Conservation (phyloP, 2,329 filamentous ascomycete genomes). For the Pestalotiopsis sp. region DNA sequence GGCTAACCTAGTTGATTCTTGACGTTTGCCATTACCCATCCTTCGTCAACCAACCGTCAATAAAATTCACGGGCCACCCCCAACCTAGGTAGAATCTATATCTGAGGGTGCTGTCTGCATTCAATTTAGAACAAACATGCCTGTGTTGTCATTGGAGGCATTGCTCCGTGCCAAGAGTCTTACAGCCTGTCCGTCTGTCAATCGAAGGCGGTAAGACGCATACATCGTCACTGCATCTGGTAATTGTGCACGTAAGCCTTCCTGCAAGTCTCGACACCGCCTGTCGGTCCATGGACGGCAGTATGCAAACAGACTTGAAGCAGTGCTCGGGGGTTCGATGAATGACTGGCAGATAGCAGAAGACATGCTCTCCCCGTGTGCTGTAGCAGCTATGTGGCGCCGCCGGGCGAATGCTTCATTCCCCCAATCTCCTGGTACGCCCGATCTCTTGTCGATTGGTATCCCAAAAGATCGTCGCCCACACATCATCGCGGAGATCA, state of each 20-base stretch:
- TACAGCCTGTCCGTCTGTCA: neutral
- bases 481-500: slow-evolving; percentile 3
- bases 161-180: neutral
- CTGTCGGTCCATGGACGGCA: neutral
- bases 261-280: slow-evolving; percentile 5
- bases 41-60: neutral
- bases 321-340: neutral
- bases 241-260: neutral
- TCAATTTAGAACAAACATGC: neutral
- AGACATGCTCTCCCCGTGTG: neutral
- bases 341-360: neutral
- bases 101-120: neutral
- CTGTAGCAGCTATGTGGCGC: neutral
- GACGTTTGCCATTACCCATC: neutral
- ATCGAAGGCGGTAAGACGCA: neutral
- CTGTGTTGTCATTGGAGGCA: neutral
- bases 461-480: neutral
- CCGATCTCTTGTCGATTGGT: neutral
- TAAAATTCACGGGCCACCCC: neutral
- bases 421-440: too few relatives aligned
- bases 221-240: neutral
- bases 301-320: neutral
- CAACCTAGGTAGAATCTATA: neutral
- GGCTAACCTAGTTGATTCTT: neutral
- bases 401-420: too few relatives aligned